These are phyloP conservation scores for Ceratocystis cubensis DNA, from an alignment of 2,329 filamentous ascomycete genomes.

Conservation along the genomic window DNA sequence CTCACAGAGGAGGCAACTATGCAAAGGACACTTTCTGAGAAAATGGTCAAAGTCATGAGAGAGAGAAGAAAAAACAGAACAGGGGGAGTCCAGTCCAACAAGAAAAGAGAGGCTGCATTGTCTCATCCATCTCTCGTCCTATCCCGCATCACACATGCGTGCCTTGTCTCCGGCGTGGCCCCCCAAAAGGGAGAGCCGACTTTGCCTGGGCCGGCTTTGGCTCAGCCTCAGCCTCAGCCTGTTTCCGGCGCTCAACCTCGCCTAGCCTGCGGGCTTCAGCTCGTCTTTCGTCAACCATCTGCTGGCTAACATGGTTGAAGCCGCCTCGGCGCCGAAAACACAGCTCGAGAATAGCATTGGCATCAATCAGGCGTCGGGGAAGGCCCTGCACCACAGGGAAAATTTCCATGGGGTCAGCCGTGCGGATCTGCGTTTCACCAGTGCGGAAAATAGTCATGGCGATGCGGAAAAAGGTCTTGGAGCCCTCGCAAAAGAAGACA, in stretches of 20 bases:
- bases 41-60: slow-evolving; percentile 21
- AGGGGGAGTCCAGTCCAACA: too few species aligned
- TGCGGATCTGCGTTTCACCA: slow-evolving; percentile 67
- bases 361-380: slow-evolving; percentile 68
- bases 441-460: slow-evolving; percentile 84
- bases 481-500: slow-evolving; percentile 88
- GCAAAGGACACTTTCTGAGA: slow-evolving; percentile 20
- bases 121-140: too few species aligned
- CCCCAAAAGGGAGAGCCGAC: slow-evolving; percentile 1
- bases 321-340: slow-evolving; percentile 71
- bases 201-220: neutral
- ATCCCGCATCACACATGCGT: slow-evolving; percentile 20
- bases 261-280: slow-evolving; percentile 50
- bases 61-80: slow-evolving; percentile 14
- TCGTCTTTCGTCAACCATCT: slow-evolving; percentile 64
- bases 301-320: slow-evolving; percentile 70
- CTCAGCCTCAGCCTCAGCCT: slow-evolving; percentile 21
- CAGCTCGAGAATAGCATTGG: slow-evolving; percentile 67
- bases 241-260: slow-evolving; percentile 31
- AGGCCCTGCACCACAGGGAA: slow-evolving; percentile 87
- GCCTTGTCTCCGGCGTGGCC: slow-evolving; percentile 23
- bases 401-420: slow-evolving; percentile 86
- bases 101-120: too few species aligned
- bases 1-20: neutral
- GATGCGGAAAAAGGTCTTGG: slow-evolving; percentile 84